These are phyloP conservation scores for Moesziomyces aphidis DNA, from an alignment of 1,284 basidiomycete species.

Conservation along the genomic window DNA sequence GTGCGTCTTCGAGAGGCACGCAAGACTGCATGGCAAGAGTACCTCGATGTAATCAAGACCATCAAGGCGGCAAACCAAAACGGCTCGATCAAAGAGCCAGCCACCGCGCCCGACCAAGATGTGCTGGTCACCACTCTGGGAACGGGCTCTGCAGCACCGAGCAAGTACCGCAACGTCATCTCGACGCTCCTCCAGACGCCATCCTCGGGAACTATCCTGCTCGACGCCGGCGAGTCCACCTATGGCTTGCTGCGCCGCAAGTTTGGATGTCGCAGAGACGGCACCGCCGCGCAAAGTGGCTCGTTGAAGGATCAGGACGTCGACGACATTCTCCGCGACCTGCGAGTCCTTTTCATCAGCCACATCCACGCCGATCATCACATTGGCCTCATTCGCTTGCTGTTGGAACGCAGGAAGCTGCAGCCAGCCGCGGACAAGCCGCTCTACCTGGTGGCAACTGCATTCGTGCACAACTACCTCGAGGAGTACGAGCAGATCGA, in stretches of 20 bases:
- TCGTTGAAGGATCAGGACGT: constrained; percentile 33
- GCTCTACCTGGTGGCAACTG: constrained; percentile 78
- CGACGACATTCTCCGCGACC: constrained; percentile 71
- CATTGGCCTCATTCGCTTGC: constrained; percentile 80
- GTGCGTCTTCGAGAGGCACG: constrained; percentile 41
- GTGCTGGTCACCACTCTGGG: constrained; percentile 83
- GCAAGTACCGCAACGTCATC: constrained; percentile 68
- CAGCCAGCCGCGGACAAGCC: constrained; percentile 59
- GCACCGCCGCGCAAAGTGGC: constrained; percentile 19
- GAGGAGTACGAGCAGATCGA: constrained; percentile 77
- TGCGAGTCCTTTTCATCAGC: constrained; percentile 85
- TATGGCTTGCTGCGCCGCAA: constrained; percentile 86
- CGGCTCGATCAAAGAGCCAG: not conserved
- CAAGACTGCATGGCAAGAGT: constrained; percentile 49
- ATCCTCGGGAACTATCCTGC: constrained; percentile 72
- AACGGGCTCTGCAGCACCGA: constrained; percentile 87
- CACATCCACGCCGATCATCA: constrained; percentile 96
- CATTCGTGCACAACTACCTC: constrained; percentile 75
- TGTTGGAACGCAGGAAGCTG: constrained; percentile 80
- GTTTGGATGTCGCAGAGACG: constrained; percentile 72
- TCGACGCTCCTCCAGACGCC: constrained; percentile 62
- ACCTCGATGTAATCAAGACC: constrained; percentile 46
- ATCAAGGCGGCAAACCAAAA: constrained; percentile 17
- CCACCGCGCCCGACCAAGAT: constrained; percentile 60
- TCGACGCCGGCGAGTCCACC: constrained; percentile 92